Percentiles rank a stretch among this genome's conserved stretches.
These are phyloP conservation scores for Graphilbum ipis-grandicollis DNA, from an alignment of 2,329 filamentous ascomycete species.

Conservation along the genomic window DNA sequence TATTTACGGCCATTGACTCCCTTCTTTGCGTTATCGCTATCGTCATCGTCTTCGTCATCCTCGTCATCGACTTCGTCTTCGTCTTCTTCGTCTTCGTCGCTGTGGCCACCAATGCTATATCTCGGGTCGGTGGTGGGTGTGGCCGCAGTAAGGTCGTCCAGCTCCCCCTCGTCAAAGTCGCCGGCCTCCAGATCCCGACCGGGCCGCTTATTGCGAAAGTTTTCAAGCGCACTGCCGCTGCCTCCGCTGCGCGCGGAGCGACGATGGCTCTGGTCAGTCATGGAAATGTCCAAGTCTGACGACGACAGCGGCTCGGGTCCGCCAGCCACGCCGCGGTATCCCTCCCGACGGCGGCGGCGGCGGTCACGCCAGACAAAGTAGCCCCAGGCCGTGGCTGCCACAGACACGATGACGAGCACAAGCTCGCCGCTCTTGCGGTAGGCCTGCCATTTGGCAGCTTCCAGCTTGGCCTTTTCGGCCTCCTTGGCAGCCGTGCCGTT, in stretches of 20 bases:
- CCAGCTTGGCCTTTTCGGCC: constrained; percentile 53
- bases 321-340: constrained; percentile 33
- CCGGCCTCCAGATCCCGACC: constrained; percentile 40
- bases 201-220: constrained; percentile 27
- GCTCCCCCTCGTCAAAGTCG: constrained; percentile 48
- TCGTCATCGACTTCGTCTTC: constrained; percentile 16
- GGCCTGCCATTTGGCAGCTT: constrained; percentile 73
- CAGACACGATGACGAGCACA: constrained; percentile 63
- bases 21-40: background rate
- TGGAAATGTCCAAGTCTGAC: constrained; percentile 9
- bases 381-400: constrained; percentile 59
- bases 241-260: constrained; percentile 5
- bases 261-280: constrained; percentile 8
- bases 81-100: constrained; percentile 38
- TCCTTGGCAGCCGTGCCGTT: constrained; percentile 45
- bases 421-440: constrained; percentile 80
- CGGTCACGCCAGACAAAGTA: constrained; percentile 50
- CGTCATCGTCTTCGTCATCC: background rate
- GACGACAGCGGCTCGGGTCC: constrained; percentile 17
- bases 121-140: constrained; percentile 29
- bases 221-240: constrained; percentile 21
- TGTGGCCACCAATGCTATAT: constrained; percentile 40
- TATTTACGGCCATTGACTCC: no score
- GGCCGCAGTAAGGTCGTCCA: constrained; percentile 40
- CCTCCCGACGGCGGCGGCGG: constrained; percentile 25